These are phyloP conservation scores for Reticulascus tulasneorum DNA, from an alignment of 2,329 filamentous ascomycete species.

Conservation along the genomic window DNA sequence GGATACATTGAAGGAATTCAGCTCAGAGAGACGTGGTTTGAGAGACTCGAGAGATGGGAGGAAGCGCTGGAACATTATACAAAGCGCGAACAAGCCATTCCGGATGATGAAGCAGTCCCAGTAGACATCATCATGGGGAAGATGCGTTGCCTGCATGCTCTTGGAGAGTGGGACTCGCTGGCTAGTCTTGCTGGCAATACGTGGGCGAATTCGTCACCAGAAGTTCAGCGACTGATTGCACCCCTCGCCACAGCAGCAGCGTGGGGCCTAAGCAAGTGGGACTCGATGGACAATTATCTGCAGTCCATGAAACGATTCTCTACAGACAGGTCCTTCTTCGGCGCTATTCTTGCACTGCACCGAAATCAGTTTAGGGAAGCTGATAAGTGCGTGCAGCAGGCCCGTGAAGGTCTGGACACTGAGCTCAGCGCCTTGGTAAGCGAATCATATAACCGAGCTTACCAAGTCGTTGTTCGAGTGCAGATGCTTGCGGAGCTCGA, in stretches of 20 bases:
- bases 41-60: conserved; percentile 97
- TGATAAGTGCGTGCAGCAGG: conserved; percentile 82
- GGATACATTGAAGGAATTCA: conserved; percentile 91
- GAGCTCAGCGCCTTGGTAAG: conserved; percentile 95
- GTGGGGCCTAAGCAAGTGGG: conserved; percentile 96
- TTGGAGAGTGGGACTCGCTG: conserved; percentile 95
- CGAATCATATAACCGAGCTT: conserved; percentile 96
- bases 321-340: conserved; percentile 95
- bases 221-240: conserved; percentile 86
- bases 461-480: conserved; percentile 94
- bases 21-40: conserved; percentile 97
- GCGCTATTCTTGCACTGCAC: conserved; percentile 90
- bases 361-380: conserved; percentile 94
- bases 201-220: conserved; percentile 84
- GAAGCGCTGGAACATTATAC: conserved; percentile 92
- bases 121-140: conserved; percentile 99
- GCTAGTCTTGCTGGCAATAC: conserved; percentile 86
- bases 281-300: conserved; percentile 96
- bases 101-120: conserved; percentile 53
- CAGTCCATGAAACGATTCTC: conserved; percentile 91
- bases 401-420: conserved; percentile 88
- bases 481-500: conserved; percentile 99
- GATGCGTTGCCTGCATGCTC: conserved; percentile 95
- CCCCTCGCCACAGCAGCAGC: conserved; percentile 91
- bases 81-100: conserved; percentile 71